phyloP scores from a whole-genome alignment of 352 stramenopile species.

The Hyphochytrium catenoides region DNA sequence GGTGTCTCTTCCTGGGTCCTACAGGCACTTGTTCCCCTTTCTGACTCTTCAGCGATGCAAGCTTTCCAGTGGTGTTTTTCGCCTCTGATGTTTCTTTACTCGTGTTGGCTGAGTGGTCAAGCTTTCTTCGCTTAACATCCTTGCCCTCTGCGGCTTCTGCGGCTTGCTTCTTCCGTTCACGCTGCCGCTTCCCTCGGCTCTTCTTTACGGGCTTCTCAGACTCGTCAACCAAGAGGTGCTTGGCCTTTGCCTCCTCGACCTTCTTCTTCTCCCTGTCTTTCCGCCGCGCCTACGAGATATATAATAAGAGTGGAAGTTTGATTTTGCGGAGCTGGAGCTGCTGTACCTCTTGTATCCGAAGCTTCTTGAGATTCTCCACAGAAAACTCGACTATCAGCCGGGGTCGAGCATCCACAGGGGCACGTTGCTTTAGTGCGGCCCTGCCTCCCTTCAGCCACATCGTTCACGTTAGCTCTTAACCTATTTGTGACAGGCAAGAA shows the following conservation, averaged over 20 bases:
- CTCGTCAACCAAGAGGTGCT: slow-evolving; percentile 20
- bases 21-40: slow-evolving; percentile 7
- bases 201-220: slow-evolving; percentile 18
- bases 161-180: slow-evolving; percentile 24
- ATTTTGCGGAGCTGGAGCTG: slow-evolving; percentile 53
- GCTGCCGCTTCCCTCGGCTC: slow-evolving; percentile 38
- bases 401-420: slow-evolving; percentile 24
- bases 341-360: slow-evolving; percentile 3
- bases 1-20: slow-evolving; percentile 10
- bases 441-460: slow-evolving; percentile 13
- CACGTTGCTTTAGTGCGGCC: slow-evolving; percentile 12
- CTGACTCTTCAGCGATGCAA: slow-evolving; percentile 8
- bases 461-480: slow-evolving; percentile 6
- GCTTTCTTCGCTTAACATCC: too few species aligned
- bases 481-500: slow-evolving; percentile 5
- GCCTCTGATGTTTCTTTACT: slow-evolving; percentile 1
- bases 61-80: slow-evolving; percentile 9
- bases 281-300: slow-evolving; percentile 1
- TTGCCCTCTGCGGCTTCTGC: slow-evolving; percentile 1
- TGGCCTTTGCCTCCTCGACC: slow-evolving; percentile 28
- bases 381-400: slow-evolving; percentile 66
- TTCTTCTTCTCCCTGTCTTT: slow-evolving; percentile 33
- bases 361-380: slow-evolving; percentile 61
- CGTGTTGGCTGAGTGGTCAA: too few species aligned
- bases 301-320: neutral